Evolutionary conservation across 768 basidiomycete genomes (phyloP).

Genomic region (Omphalotus guepiniiformis): DNA sequence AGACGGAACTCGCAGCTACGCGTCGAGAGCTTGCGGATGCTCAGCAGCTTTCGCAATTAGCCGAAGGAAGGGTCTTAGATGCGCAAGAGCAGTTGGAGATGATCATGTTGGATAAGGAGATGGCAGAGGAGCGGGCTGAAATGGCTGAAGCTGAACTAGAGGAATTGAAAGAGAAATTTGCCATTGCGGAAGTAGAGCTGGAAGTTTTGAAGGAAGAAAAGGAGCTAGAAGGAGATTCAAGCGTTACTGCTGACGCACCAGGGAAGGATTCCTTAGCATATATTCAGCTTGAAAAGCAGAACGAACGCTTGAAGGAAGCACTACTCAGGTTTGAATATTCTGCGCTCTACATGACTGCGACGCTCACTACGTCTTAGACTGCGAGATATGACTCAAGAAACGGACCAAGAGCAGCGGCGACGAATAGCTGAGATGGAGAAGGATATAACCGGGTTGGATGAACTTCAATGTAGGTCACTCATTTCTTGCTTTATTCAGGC

Average conservation of each 20-base stretch:
- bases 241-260: conserved; percentile 20
- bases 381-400: conserved; percentile 85
- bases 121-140: conserved; percentile 92
- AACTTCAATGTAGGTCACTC: conserved; percentile 62
- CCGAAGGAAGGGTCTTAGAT: conserved; percentile 71
- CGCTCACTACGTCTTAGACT: conserved; percentile 43
- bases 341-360: not conserved
- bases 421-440: conserved; percentile 88
- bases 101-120: conserved; percentile 92
- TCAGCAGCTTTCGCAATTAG: conserved; percentile 66
- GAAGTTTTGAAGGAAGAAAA: conserved; percentile 66
- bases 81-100: conserved; percentile 90
- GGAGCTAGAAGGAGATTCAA: conserved; percentile 13
- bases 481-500: conserved; percentile 7
- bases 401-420: conserved; percentile 76
- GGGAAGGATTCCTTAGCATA: conserved; percentile 60
- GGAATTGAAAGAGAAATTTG: conserved; percentile 72
- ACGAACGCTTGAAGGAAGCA: conserved; percentile 93
- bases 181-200: conserved; percentile 79
- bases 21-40: conserved; percentile 76
- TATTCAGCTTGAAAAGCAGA: conserved; percentile 94
- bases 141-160: conserved; percentile 73
- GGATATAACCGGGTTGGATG: conserved; percentile 73
- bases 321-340: conserved; percentile 60
- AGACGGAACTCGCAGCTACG: conserved; percentile 72